Evolutionary conservation across 208 protist species (phyloP).

Genomic region (Acanthamoeba polyphaga): DNA sequence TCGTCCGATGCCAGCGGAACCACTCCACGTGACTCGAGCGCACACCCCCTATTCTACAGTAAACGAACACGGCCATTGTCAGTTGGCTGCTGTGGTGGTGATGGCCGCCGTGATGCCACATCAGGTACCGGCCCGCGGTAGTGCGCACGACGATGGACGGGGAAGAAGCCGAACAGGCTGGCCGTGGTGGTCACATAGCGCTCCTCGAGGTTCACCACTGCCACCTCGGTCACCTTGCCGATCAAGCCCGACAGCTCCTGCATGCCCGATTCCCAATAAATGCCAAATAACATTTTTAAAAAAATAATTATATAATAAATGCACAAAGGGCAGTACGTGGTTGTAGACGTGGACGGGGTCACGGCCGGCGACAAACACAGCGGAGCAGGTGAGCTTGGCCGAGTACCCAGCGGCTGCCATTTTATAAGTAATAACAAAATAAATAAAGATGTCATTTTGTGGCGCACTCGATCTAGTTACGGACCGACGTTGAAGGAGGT

Average conservation of each 20-base stretch:
- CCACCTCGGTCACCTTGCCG: background rate
- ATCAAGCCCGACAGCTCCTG: background rate
- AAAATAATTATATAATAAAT: background rate
- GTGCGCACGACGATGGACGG: background rate
- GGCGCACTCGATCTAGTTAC: background rate
- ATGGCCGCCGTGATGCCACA: too few species aligned
- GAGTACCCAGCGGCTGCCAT: background rate
- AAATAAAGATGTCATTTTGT: too few species aligned
- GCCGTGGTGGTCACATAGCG: background rate
- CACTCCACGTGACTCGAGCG: background rate
- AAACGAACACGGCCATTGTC: too few species aligned
- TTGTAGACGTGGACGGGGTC: conserved; percentile 5
- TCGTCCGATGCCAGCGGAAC: conserved; percentile 14
- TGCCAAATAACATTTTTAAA: too few species aligned
- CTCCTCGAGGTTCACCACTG: background rate
- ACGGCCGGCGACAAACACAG: background rate
- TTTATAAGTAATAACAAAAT: background rate
- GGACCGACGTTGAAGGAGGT: background rate
- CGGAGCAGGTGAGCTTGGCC: conserved; percentile 19
- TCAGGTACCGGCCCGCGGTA: conserved; percentile 5
- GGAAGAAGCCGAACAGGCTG: background rate
- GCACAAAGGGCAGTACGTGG: background rate
- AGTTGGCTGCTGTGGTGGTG: too few species aligned
- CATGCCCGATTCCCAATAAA: too few species aligned
- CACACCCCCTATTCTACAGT: background rate